Conservation (phyloP, 345 rosid species). For the Eucalyptus leucophloia region DNA sequence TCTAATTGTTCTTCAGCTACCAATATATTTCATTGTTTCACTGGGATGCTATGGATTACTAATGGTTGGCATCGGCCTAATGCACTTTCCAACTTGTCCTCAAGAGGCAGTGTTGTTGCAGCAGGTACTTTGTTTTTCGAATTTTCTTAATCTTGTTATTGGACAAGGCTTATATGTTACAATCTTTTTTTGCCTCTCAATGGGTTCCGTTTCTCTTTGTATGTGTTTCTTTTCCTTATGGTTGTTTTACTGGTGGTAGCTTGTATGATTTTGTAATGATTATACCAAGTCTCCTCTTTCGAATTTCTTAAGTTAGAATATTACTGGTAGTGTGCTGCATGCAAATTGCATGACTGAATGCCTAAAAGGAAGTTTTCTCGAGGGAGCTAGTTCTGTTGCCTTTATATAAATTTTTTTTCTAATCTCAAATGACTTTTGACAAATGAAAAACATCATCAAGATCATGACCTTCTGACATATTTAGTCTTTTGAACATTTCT, state of each 20-base stretch:
- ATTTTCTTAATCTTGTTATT: not conserved
- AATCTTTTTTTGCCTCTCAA: not conserved
- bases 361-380: not conserved
- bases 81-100: conserved; percentile 35
- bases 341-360: not conserved
- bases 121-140: conserved; percentile 6
- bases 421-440: not conserved
- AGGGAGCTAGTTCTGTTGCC: not conserved
- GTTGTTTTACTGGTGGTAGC: not conserved
- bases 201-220: not conserved
- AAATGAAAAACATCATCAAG: not conserved
- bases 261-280: not conserved
- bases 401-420: not conserved
- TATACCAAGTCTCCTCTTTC: not conserved
- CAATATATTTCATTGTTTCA: conserved; percentile 22
- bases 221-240: not conserved
- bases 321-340: not conserved
- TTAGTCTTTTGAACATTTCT: not conserved
- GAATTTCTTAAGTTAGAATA: not conserved
- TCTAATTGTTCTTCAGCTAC: conserved; percentile 8
- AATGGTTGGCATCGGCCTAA: conserved; percentile 37
- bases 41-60: conserved; percentile 38
- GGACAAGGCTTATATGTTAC: not conserved
- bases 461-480: not conserved
- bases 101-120: conserved; percentile 30